Percentiles rank a stretch among this genome's conserved stretches.
phyloP scores from a whole-genome alignment of 108 stramenopile species.

The Nannochloropsis oceanica region DNA sequence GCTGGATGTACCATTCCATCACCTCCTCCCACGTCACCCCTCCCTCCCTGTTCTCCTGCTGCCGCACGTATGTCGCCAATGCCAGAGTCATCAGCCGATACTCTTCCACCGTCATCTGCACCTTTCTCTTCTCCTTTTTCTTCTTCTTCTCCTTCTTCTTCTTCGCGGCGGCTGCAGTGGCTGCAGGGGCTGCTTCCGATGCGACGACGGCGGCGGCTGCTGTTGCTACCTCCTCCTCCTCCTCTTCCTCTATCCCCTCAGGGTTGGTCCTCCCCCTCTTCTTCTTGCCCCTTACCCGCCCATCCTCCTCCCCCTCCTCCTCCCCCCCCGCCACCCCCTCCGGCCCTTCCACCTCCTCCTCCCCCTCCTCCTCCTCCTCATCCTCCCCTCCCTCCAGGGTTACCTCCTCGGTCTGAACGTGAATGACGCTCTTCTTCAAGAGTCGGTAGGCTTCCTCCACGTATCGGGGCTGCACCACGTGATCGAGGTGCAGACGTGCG shows the following conservation, averaged over 20 bases:
- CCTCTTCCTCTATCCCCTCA: background rate
- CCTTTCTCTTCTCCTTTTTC: slow-evolving; percentile 63
- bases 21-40: slow-evolving; percentile 60
- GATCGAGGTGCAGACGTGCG: slow-evolving; percentile 80
- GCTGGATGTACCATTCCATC: slow-evolving; percentile 71
- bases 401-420: slow-evolving; percentile 90
- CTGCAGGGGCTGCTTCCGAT: too few relatives aligned
- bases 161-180: background rate
- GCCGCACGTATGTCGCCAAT: slow-evolving; percentile 65
- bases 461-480: slow-evolving; percentile 59
- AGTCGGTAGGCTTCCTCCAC: slow-evolving; percentile 83
- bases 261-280: slow-evolving; percentile 1
- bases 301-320: slow-evolving; percentile 37
- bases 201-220: too few relatives aligned
- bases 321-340: slow-evolving; percentile 14
- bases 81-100: slow-evolving; percentile 79
- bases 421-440: slow-evolving; percentile 79
- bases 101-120: slow-evolving; percentile 81
- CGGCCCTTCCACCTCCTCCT: slow-evolving; percentile 12
- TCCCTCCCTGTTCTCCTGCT: slow-evolving; percentile 49
- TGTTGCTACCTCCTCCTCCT: background rate
- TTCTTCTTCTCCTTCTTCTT: slow-evolving; percentile 17
- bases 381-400: slow-evolving; percentile 76
- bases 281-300: slow-evolving; percentile 11
- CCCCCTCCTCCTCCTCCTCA: slow-evolving; percentile 30